Evolutionary conservation across 1,284 basidiomycete genomes (phyloP).

Genomic region (Xerocomus subilludens): DNA sequence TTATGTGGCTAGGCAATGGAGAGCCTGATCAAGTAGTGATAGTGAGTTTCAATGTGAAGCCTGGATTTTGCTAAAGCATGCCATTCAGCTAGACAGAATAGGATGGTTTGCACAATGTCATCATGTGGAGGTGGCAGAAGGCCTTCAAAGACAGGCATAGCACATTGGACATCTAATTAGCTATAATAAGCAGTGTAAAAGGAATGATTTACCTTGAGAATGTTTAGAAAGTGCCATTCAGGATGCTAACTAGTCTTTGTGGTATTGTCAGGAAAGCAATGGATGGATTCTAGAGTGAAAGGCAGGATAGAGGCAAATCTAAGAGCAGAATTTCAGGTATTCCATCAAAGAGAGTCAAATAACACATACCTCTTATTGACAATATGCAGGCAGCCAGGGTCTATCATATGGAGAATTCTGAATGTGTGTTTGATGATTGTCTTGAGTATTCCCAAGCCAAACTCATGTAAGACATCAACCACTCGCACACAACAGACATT

Average conservation of each 20-base stretch:
- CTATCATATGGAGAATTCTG: neutral
- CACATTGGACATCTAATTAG: no score
- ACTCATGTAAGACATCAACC: neutral
- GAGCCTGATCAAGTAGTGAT: neutral
- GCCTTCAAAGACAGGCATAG: neutral
- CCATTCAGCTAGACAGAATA: neutral
- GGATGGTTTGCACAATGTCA: neutral
- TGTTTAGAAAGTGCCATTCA: neutral
- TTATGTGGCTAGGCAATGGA: neutral
- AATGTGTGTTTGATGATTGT: neutral
- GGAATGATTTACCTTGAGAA: neutral
- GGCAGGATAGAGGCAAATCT: neutral
- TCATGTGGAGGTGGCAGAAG: neutral
- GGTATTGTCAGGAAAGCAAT: neutral
- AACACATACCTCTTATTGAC: neutral
- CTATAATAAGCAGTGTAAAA: no score
- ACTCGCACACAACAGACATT: neutral
- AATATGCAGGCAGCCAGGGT: neutral
- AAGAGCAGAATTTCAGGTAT: no score
- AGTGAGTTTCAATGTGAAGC: neutral
- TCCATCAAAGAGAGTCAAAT: no score
- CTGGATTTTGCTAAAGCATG: neutral
- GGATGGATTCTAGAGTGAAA: neutral
- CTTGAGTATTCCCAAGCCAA: neutral
- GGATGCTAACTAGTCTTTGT: neutral